phyloP scores from a whole-genome alignment of 257 asterid species.

The Petrea volubilis region DNA sequence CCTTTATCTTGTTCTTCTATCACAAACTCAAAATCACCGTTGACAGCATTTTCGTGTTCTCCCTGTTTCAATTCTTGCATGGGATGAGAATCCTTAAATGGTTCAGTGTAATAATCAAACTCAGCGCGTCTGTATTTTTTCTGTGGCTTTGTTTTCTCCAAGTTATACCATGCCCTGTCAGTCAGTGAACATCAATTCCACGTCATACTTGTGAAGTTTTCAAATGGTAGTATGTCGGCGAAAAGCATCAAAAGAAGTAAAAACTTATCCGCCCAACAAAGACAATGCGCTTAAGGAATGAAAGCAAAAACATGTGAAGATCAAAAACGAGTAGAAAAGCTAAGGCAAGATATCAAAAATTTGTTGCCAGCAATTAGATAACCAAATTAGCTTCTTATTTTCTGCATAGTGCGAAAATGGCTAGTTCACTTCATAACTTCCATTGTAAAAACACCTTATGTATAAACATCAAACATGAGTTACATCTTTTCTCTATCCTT shows the following conservation, averaged over 20 bases:
- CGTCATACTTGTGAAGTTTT: neutral
- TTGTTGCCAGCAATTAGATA: no score
- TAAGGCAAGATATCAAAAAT: no score
- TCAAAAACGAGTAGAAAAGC: neutral
- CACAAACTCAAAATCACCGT: conserved; percentile 23
- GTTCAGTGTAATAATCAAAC: conserved; percentile 33
- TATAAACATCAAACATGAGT: no score
- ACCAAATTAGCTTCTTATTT: no score
- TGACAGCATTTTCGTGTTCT: conserved; percentile 26
- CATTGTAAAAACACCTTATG: neutral
- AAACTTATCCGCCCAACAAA: neutral
- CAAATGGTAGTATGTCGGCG: neutral
- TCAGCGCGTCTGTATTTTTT: conserved; percentile 40
- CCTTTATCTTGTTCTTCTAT: neutral
- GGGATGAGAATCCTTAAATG: neutral
- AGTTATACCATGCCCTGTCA: conserved; percentile 45
- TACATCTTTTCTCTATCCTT: no score
- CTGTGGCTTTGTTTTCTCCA: conserved; percentile 34
- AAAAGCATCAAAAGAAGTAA: neutral
- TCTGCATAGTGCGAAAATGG: neutral
- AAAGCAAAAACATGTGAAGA: neutral
- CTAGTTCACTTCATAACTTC: neutral
- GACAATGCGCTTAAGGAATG: neutral
- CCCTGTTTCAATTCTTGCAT: conserved; percentile 18
- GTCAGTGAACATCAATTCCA: neutral